These are phyloP conservation scores for Ambrosiella cleistominuta DNA, from an alignment of 2,329 filamentous ascomycete genomes.

Conservation along the genomic window DNA sequence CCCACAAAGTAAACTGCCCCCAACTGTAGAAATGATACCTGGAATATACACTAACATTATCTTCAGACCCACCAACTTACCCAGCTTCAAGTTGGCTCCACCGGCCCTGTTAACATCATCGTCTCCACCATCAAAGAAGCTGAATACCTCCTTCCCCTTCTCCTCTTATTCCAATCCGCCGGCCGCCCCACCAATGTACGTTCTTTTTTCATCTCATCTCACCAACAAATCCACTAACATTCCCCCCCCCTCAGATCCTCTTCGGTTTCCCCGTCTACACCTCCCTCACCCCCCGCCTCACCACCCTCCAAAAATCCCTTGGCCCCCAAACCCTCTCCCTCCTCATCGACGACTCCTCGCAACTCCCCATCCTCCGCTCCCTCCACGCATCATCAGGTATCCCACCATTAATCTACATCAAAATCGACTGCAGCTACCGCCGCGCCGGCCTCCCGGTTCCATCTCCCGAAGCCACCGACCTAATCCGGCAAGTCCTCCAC, in stretches of 20 bases:
- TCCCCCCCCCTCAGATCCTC: constrained; percentile 31
- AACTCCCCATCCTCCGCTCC: constrained; percentile 32
- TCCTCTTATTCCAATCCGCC: constrained; percentile 37
- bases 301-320: constrained; percentile 35
- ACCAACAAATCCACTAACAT: neutral
- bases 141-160: constrained; percentile 44
- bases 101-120: constrained; percentile 40
- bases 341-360: constrained; percentile 51
- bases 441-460: constrained; percentile 47
- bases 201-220: constrained; percentile 2
- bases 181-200: constrained; percentile 42
- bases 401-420: constrained; percentile 44
- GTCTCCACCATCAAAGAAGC: constrained; percentile 61
- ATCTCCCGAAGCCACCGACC: constrained; percentile 26
- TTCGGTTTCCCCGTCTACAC: constrained; percentile 55
- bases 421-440: constrained; percentile 56
- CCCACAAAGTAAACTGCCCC: constrained; percentile 46
- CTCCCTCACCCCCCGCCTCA: constrained; percentile 42
- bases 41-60: neutral
- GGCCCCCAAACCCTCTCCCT: constrained; percentile 40
- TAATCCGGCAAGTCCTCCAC: constrained; percentile 30
- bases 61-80: constrained; percentile 46
- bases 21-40: neutral
- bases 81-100: constrained; percentile 48
- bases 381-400: constrained; percentile 26